Conservation (phyloP, 1,139 yeast genomes). For the Taiozyma sp. region DNA sequence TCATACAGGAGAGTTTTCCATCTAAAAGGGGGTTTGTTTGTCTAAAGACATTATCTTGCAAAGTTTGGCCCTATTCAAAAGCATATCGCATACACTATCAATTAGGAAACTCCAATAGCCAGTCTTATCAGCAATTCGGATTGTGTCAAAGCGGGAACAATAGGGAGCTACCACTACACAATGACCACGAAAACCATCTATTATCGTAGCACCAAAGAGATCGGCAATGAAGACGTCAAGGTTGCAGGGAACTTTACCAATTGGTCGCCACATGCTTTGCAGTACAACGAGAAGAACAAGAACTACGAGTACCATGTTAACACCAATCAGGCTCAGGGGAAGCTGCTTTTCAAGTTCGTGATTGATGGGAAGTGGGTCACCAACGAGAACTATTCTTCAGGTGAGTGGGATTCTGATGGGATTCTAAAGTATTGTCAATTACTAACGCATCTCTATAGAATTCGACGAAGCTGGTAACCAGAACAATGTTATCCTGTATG, state of each 20-base stretch:
- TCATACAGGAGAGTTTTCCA: slow-evolving; percentile 12
- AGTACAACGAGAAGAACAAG: slow-evolving; percentile 2
- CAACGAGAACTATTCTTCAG: slow-evolving; percentile 19
- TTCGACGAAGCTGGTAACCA: slow-evolving; percentile 20
- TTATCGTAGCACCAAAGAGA: not conserved
- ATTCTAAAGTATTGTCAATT: no score
- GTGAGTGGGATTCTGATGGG: slow-evolving; percentile 8
- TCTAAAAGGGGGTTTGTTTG: not conserved
- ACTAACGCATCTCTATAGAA: slow-evolving; percentile 10
- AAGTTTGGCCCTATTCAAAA: not conserved
- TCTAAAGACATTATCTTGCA: not conserved
- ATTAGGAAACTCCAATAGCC: not conserved
- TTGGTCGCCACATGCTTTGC: slow-evolving; percentile 15
- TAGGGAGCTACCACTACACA: slow-evolving; percentile 8
- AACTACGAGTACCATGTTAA: slow-evolving; percentile 12
- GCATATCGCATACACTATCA: not conserved
- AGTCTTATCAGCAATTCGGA: not conserved
- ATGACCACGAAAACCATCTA: slow-evolving; percentile 6
- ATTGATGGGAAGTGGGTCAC: slow-evolving; percentile 18
- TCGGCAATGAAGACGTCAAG: slow-evolving; percentile 11
- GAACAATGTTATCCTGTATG: slow-evolving; percentile 21
- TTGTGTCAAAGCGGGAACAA: not conserved
- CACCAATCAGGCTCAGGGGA: slow-evolving; percentile 9
- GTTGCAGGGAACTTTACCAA: slow-evolving; percentile 23
- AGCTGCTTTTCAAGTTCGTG: slow-evolving; percentile 20